These are phyloP conservation scores for Hypoxylon sp. DNA, from an alignment of 2,329 filamentous ascomycete genomes.

Conservation along the genomic window DNA sequence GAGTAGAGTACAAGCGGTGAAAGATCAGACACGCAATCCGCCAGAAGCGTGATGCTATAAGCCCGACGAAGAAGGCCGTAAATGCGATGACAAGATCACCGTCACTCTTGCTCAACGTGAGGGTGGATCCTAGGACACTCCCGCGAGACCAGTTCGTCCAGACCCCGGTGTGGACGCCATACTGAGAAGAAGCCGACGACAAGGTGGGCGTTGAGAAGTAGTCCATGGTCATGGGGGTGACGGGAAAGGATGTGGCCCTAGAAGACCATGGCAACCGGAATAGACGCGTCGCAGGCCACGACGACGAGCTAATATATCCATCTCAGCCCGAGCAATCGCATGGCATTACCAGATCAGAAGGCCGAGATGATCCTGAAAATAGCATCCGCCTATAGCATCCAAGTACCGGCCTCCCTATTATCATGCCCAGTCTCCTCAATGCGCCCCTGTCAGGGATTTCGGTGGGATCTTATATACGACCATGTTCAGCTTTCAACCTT, in stretches of 20 bases:
- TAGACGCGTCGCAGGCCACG: neutral
- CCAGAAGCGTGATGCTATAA: slow-evolving; percentile 38
- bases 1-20: slow-evolving; percentile 31
- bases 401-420: neutral
- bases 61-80: slow-evolving; percentile 44
- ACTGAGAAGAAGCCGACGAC: neutral
- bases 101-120: slow-evolving; percentile 43
- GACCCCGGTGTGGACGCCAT: slow-evolving; percentile 39
- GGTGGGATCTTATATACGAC: too few species aligned
- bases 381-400: neutral
- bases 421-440: too few species aligned
- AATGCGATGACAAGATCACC: slow-evolving; percentile 48
- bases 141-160: slow-evolving; percentile 48
- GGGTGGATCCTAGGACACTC: slow-evolving; percentile 42
- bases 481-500: too few species aligned
- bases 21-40: slow-evolving; percentile 32
- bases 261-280: neutral
- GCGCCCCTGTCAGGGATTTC: too few species aligned
- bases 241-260: neutral
- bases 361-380: neutral
- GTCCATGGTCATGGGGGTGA: neutral
- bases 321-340: too few species aligned
- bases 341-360: neutral
- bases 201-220: neutral
- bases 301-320: neutral